Evolutionary conservation across 2,329 filamentous ascomycete genomes (phyloP).

Genomic region (Hymenoscyphus fructigenus): DNA sequence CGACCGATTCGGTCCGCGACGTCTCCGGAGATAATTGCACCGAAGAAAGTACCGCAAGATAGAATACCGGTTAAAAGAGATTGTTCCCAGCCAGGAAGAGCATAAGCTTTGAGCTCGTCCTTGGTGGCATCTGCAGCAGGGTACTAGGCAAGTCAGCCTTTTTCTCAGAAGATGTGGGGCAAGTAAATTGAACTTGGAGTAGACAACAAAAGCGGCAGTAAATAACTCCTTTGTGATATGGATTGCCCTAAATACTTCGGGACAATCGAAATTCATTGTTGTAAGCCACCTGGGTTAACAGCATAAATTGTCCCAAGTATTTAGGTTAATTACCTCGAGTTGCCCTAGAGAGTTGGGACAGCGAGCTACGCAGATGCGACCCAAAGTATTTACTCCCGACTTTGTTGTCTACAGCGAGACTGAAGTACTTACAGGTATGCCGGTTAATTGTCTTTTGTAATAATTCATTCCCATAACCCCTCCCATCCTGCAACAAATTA

Average conservation of each 20-base stretch:
- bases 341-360: too few species aligned
- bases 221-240: too few species aligned
- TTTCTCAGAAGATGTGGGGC: too few species aligned
- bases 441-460: constrained; percentile 28
- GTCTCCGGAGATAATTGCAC: constrained; percentile 46
- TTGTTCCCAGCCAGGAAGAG: constrained; percentile 64
- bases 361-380: too few species aligned
- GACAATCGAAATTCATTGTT: too few species aligned
- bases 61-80: constrained; percentile 55
- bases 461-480: constrained; percentile 27
- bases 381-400: too few species aligned
- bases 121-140: constrained; percentile 42
- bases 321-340: too few species aligned
- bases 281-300: too few species aligned
- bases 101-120: constrained; percentile 61
- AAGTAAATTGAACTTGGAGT: too few species aligned
- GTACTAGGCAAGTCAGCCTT: constrained; percentile 11
- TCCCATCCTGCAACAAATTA: constrained; percentile 42
- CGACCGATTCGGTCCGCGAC: constrained; percentile 25
- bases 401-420: neutral
- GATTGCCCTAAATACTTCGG: too few species aligned
- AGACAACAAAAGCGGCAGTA: too few species aligned
- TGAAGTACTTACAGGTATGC: constrained; percentile 15
- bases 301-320: too few species aligned
- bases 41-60: constrained; percentile 58